phyloP scores from a whole-genome alignment of 2,329 filamentous ascomycete genomes.

The Xenosphaeropsis pyriputrescens region DNA sequence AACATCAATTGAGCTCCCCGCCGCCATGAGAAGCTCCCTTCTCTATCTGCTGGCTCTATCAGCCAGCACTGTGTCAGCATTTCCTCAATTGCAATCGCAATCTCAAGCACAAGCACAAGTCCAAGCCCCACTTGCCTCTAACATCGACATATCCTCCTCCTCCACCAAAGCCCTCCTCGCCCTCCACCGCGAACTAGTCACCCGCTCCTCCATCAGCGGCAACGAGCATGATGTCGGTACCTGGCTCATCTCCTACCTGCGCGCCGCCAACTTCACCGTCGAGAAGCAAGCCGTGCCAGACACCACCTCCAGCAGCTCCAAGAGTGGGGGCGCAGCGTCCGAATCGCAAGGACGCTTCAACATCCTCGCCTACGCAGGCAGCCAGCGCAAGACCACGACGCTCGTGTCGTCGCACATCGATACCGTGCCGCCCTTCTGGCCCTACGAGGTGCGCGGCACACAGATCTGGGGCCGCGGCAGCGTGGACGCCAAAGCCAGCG shows the following conservation, averaged over 20 bases:
- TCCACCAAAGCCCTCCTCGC: constrained; percentile 27
- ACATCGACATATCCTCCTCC: too few species aligned
- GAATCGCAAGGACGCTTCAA: constrained; percentile 37
- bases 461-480: constrained; percentile 58
- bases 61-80: too few species aligned
- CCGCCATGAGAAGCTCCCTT: too few species aligned
- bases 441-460: constrained; percentile 20
- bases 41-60: too few species aligned
- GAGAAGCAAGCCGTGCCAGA: constrained; percentile 34
- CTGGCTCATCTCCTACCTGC: constrained; percentile 42
- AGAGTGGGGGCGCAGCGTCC: background rate
- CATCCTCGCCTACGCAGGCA: constrained; percentile 42
- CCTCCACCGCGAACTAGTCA: constrained; percentile 47
- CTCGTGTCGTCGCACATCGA: constrained; percentile 53
- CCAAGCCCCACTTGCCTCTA: too few species aligned
- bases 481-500: constrained; percentile 55
- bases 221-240: constrained; percentile 43
- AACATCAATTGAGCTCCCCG: too few species aligned
- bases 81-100: too few species aligned
- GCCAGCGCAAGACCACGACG: constrained; percentile 29
- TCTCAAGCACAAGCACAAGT: constrained; percentile 39
- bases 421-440: constrained; percentile 35
- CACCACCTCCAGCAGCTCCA: background rate
- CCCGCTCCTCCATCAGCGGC: constrained; percentile 45
- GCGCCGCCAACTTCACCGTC: constrained; percentile 42